A percentile compares a stretch with the other conserved stretches of the same genome.
Evolutionary conservation across 129 eudicot species (phyloP).

Genomic region (Gnaphalium uliginosum): DNA sequence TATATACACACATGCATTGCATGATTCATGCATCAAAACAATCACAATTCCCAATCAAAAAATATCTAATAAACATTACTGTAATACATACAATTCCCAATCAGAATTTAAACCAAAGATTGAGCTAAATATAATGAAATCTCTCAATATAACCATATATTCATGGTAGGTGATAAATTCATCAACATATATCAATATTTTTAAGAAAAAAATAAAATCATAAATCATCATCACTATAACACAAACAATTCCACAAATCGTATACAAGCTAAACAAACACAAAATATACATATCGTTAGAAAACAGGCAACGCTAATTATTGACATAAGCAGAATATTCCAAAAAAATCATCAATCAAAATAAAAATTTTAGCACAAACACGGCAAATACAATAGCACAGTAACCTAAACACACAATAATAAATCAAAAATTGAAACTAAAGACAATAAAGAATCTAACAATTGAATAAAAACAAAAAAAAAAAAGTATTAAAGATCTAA

Average conservation of each 20-base stretch:
- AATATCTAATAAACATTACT: slow-evolving; percentile 13
- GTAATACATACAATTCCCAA: slow-evolving; percentile 7
- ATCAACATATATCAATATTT: not conserved
- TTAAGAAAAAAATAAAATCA: not conserved
- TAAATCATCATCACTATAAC: not conserved
- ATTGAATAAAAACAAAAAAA: not conserved
- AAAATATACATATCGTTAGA: not conserved
- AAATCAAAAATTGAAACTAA: not conserved
- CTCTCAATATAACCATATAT: not conserved
- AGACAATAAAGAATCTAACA: not conserved
- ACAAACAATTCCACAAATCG: not conserved
- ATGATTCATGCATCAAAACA: slow-evolving; percentile 14
- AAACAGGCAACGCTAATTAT: not conserved
- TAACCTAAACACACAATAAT: not conserved
- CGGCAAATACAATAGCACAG: slow-evolving; percentile 4
- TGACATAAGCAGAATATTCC: not conserved
- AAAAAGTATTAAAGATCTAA: slow-evolving; percentile 24
- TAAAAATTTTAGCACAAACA: not conserved
- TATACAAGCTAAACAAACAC: not conserved
- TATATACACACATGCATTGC: not conserved
- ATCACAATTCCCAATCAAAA: not conserved
- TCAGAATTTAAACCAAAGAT: not conserved
- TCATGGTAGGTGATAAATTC: slow-evolving; percentile 12
- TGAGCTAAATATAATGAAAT: not conserved
- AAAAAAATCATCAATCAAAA: not conserved